Percentiles rank a stretch among this genome's conserved stretches.
phyloP scores from a whole-genome alignment of 2,329 filamentous ascomycete genomes.

The Teratosphaeria gauchensis region DNA sequence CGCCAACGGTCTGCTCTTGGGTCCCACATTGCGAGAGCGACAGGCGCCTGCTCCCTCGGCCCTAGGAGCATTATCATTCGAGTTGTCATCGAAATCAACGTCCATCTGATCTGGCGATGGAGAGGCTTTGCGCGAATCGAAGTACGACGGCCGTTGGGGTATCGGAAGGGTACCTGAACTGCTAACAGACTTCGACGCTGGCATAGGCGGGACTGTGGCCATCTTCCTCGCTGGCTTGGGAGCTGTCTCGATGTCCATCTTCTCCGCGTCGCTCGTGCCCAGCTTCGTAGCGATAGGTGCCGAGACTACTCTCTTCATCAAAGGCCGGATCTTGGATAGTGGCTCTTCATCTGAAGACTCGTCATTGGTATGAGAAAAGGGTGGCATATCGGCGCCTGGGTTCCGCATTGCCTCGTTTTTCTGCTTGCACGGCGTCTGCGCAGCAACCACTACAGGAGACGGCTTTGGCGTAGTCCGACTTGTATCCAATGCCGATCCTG shows the following conservation, averaged over 20 bases:
- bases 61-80: neutral
- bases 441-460: neutral
- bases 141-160: neutral
- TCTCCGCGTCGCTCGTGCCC: neutral
- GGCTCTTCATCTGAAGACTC: neutral
- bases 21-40: neutral
- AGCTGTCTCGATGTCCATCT: neutral
- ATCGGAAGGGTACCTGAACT: neutral
- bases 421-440: neutral
- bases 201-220: neutral
- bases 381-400: neutral
- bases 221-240: neutral
- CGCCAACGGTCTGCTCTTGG: neutral
- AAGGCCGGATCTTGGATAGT: neutral
- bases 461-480: neutral
- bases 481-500: neutral
- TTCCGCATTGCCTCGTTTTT: neutral
- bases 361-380: neutral
- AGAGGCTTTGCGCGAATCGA: neutral
- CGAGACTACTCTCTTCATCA: neutral
- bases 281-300: neutral
- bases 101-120: neutral
- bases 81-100: neutral
- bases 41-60: neutral
- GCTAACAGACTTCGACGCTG: neutral